phyloP scores from a whole-genome alignment of 257 asterid species.

The Salvia hispanica region DNA sequence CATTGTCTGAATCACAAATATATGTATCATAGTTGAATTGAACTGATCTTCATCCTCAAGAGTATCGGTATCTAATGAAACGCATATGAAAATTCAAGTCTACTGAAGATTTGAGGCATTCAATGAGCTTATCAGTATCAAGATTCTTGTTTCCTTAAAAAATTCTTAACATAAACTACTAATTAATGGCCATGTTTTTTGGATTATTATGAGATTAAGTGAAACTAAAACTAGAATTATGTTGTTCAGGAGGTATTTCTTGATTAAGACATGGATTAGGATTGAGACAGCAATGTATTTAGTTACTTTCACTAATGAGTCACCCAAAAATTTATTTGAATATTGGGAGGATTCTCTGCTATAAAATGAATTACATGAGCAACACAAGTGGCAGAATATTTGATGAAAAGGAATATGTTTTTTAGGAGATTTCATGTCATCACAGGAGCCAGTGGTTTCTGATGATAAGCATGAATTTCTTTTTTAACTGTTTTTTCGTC shows the following conservation, averaged over 20 bases:
- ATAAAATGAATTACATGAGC: slow-evolving; percentile 1
- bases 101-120: not conserved
- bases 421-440: slow-evolving; percentile 6
- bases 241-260: no score
- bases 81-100: not conserved
- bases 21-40: no score
- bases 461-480: slow-evolving; percentile 17
- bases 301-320: not conserved
- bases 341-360: not conserved
- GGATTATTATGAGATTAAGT: not conserved
- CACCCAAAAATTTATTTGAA: not conserved
- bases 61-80: not conserved
- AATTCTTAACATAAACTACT: not conserved
- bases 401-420: slow-evolving; percentile 18
- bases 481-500: not conserved
- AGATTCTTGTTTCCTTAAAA: not conserved
- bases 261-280: not conserved
- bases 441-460: not conserved
- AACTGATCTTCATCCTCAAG: no score
- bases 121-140: not conserved
- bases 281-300: not conserved
- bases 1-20: not conserved
- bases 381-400: slow-evolving; percentile 36
- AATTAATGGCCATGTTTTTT: not conserved
- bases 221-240: no score